Evolutionary conservation across 192 early-diverging fungal genomes (phyloP), one percentile per base, ranked within the genome.

Genomic region (Backusella liffmaniae): DNA sequence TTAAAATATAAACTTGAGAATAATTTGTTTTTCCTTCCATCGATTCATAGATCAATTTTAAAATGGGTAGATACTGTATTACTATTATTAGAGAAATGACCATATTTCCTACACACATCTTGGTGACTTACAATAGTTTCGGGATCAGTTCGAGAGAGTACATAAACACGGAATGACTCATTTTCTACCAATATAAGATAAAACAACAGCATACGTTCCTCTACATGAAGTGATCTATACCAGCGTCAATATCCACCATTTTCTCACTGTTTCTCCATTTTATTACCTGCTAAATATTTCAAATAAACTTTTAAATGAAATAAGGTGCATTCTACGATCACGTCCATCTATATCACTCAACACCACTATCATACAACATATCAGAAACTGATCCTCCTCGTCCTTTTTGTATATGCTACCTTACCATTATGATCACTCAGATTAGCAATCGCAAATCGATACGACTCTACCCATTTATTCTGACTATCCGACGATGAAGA

Each of bases 101-200:
- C 16, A 53, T 41, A 66, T 34, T 42, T n/a, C 15, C 30, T 21
- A 53, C 39, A 16, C 32, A 46, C 12, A 75, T 9, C 1, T 44
- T n/a, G 21, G n/a, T 18, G 8, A 18, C 79, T 77, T 83, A 93
- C 90, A 78, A 94, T 79, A n/a, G 87, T 90, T 72, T 94, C 93
- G 5, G 92, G 93, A 73, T 94, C 93, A 0, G 90, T 91, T 16
- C 91, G 79, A 3, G 93, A 94, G 18, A 94, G 73, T 3, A 94
- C 86, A 77, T 92, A 94, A 13, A 87, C 90, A 37, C 89, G 76
- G 73, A 94, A 94, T 16, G 83, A 82, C 10, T 87, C 85, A 66
- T 93, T 94, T 66, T 91, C 88, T 3, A 92, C 77, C 37, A 94
- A 70, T 15, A 93, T 75, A 5, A 85, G 74, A 74, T 94, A 92